Conservation (phyloP, 139 green algal species). For the Picochlorum sp. region DNA sequence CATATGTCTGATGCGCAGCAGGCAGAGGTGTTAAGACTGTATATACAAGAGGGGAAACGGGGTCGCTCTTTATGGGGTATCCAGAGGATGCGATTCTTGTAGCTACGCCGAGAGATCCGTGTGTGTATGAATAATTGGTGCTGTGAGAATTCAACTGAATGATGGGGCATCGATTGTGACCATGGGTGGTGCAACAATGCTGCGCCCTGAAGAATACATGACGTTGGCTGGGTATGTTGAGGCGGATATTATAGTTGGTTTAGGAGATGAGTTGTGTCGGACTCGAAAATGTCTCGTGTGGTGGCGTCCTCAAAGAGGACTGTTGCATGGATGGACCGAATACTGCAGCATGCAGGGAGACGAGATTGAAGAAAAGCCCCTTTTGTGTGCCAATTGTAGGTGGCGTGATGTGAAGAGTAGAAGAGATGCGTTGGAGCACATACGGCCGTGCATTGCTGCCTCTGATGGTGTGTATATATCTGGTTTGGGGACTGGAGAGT, state of each 20-base stretch:
- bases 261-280: constrained; percentile 52
- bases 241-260: constrained; percentile 48
- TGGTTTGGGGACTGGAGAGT: constrained; percentile 61
- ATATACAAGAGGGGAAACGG: constrained; percentile 1
- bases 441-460: background rate
- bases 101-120: constrained; percentile 49
- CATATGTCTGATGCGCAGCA: no score
- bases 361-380: no score
- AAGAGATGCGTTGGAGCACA: background rate
- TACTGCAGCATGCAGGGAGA: constrained; percentile 22
- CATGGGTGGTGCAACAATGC: constrained; percentile 25
- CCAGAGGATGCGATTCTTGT: constrained; percentile 20
- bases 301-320: constrained; percentile 25
- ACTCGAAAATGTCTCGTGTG: constrained; percentile 14
- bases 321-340: constrained; percentile 41
- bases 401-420: background rate
- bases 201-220: constrained; percentile 43
- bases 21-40: no score
- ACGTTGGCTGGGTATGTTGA: constrained; percentile 31
- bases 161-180: constrained; percentile 11
- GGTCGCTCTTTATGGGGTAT: constrained; percentile 31
- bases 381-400: background rate
- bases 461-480: constrained; percentile 41
- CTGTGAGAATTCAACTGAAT: constrained; percentile 18
- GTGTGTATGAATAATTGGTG: constrained; percentile 40